Evolutionary conservation across 441 rosid species (phyloP), one percentile per base, ranked within the genome.

Genomic region (Arabidopsis hybrid): DNA sequence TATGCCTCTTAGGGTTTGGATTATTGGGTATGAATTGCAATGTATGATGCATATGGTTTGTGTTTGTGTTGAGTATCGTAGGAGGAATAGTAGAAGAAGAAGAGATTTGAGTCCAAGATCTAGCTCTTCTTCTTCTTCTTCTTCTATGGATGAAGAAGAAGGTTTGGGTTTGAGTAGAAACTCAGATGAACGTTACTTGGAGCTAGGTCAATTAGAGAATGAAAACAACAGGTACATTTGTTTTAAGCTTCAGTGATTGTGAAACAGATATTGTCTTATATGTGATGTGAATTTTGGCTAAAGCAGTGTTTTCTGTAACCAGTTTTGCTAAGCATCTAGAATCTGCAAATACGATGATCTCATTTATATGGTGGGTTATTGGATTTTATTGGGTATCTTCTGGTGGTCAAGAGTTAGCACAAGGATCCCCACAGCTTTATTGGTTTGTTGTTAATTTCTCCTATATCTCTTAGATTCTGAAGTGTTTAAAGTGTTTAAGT

Each of bases 371-470:
- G 99, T 95, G 99, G 99, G 88, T 92, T 85, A 85, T 91, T 83
- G 99, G 98, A 35, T 95, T 92, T 84, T 92, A 91, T 77, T 95
- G 99, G 99, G 90, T 95, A 39, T 91, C 97, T 70, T 90, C 94
- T n/a, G 96, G 96, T 71, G 93, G 91, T 75, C 94, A 91, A 83
- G 76, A 80, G 51, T 75, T 95, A 79, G 87, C 92, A 6, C 87
- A 43, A 40, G 82, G 67, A 67, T 88, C 96, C 63, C 92, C 91
- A 7, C 97, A 83, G 83, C 92, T 95, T 63, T 95, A 92, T 81
- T 95, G 98, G 99, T 91, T 79, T 75, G 86, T 82, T 64, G 42
- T 59, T 58, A 2, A 10, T 5, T 56, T 14, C 62, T 72, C 18
- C 26, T 2, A 42, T 5, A 46, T 74, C 69, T 64, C 29, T 32